Evolutionary conservation across 164 flowering plant genomes (phyloP).

Genomic region (Tetrastigma voinierianum): DNA sequence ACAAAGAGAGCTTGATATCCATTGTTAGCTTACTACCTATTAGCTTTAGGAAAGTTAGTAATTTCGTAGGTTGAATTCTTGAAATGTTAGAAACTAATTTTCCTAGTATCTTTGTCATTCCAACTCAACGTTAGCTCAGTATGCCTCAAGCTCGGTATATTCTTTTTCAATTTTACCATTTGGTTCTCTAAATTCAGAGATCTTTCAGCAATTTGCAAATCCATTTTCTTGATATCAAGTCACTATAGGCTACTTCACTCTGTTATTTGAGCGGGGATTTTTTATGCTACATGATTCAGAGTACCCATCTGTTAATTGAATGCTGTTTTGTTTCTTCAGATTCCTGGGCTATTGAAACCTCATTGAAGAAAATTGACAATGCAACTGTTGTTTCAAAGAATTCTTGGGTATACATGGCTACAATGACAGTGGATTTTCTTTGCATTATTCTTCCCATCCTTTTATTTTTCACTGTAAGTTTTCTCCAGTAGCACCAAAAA

Average conservation of each 20-base stretch:
- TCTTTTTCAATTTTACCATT: no score
- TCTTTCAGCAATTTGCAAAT: no score
- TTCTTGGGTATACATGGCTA: constrained; percentile 34
- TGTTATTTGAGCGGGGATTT: neutral
- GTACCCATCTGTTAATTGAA: neutral
- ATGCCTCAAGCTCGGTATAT: no score
- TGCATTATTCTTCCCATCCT: constrained; percentile 54
- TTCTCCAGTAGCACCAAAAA: neutral
- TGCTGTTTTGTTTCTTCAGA: constrained; percentile 18
- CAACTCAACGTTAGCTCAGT: no score
- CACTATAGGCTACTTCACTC: neutral
- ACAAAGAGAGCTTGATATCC: no score
- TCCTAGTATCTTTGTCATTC: no score
- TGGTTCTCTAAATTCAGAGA: no score
- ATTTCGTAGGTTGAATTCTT: no score
- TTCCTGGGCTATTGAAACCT: constrained; percentile 8
- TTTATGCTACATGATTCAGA: neutral
- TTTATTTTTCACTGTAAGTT: constrained; percentile 70
- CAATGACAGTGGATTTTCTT: constrained; percentile 47
- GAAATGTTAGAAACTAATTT: no score
- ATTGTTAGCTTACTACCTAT: no score
- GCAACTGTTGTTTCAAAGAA: constrained; percentile 17
- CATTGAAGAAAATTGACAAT: constrained; percentile 48
- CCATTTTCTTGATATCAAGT: neutral
- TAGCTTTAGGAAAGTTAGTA: no score